Evolutionary conservation across 2,329 filamentous ascomycete genomes (phyloP).

Genomic region (Tolypocladium ophioglossoides): DNA sequence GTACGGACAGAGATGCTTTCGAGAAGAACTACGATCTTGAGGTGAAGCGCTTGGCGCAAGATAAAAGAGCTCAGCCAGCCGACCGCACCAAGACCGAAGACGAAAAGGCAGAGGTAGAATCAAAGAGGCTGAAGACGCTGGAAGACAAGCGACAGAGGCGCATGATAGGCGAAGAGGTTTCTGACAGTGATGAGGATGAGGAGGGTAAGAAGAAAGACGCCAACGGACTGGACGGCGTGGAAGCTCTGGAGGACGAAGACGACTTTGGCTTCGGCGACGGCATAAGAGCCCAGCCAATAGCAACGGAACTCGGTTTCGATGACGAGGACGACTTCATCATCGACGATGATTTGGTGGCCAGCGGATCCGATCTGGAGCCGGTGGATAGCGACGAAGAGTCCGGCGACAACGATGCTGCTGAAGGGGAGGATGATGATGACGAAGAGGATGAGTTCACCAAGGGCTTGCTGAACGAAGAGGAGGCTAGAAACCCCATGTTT

Average conservation of each 20-base stretch:
- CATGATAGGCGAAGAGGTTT: constrained; percentile 75
- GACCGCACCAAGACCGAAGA: constrained; percentile 88
- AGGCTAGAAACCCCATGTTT: constrained; percentile 43
- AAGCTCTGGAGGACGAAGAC: constrained; percentile 36
- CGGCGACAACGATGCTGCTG: constrained; percentile 32
- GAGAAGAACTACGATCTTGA: constrained; percentile 84
- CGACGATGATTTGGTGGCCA: constrained; percentile 80
- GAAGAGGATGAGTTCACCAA: constrained; percentile 64
- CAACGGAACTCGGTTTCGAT: constrained; percentile 61
- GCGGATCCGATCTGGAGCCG: constrained; percentile 58
- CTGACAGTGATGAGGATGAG: constrained; percentile 51
- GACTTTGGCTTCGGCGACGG: constrained; percentile 51
- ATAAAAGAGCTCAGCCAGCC: constrained; percentile 75
- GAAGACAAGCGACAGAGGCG: constrained; percentile 74
- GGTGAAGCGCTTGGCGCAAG: constrained; percentile 71
- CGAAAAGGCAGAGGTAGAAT: constrained; percentile 69
- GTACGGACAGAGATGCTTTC: constrained; percentile 55
- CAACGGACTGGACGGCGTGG: constrained; percentile 23
- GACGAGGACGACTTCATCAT: constrained; percentile 92
- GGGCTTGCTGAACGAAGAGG: constrained; percentile 51
- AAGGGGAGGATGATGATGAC: constrained; percentile 22
- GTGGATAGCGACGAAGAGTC: constrained; percentile 43
- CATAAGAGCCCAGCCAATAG: constrained; percentile 45
- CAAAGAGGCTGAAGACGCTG: constrained; percentile 63
- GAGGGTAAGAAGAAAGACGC: constrained; percentile 27